Evolutionary conservation across 257 asterid genomes (phyloP).

Genomic region (Scutellaria galericulata): DNA sequence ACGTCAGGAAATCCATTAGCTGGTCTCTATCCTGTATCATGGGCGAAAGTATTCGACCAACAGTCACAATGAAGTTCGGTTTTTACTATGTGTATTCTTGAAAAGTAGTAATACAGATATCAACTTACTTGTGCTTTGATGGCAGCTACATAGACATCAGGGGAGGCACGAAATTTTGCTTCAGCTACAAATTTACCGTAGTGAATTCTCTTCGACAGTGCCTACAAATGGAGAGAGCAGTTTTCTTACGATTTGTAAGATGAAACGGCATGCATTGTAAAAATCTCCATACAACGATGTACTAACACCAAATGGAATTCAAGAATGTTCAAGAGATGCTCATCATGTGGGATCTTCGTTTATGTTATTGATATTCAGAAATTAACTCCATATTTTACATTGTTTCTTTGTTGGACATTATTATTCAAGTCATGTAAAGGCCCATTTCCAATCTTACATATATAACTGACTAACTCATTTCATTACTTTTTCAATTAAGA

Average conservation of each 20-base stretch:
- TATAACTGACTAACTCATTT: background rate
- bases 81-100: background rate
- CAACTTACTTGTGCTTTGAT: constrained; percentile 67
- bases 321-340: background rate
- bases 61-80: background rate
- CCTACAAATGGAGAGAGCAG: constrained; percentile 44
- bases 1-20: constrained; percentile 74
- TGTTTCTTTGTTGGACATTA: background rate
- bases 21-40: constrained; percentile 57
- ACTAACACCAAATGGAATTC: background rate
- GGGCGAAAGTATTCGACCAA: background rate
- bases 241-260: background rate
- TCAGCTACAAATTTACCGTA: constrained; percentile 98
- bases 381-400: background rate
- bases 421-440: background rate
- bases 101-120: background rate
- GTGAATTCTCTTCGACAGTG: constrained; percentile 88
- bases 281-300: background rate
- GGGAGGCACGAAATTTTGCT: constrained; percentile 79
- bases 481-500: background rate
- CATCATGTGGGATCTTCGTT: background rate
- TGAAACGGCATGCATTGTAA: no score
- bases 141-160: constrained; percentile 70
- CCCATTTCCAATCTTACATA: background rate
- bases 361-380: background rate